These are phyloP conservation scores for Blastobotrys americana DNA, from an alignment of 805 yeast genomes.

Conservation along the genomic window DNA sequence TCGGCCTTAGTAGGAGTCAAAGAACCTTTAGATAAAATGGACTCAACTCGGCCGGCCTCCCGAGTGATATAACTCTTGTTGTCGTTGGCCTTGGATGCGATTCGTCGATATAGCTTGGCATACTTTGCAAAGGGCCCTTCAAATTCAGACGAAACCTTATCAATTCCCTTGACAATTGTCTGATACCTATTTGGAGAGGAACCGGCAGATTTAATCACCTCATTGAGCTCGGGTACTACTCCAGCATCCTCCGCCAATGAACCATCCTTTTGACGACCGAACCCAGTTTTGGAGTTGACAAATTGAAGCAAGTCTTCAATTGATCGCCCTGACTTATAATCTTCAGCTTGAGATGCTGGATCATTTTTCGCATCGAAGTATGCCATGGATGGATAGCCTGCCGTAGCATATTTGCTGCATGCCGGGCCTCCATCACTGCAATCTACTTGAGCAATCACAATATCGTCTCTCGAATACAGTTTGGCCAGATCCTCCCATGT, in stretches of 20 bases:
- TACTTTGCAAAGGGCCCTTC: conserved; percentile 7
- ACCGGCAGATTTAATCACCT: conserved; percentile 22
- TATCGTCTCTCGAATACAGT: conserved; percentile 35
- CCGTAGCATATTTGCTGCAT: conserved; percentile 37
- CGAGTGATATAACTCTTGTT: conserved; percentile 31
- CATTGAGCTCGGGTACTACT: conserved; percentile 31
- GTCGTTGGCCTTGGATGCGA: conserved; percentile 23
- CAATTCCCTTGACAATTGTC: conserved; percentile 20
- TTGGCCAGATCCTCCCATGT: conserved; percentile 43
- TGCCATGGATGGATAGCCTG: conserved; percentile 49
- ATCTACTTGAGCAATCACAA: conserved; percentile 43
- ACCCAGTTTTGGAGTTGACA: conserved; percentile 35
- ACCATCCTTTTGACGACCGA: conserved; percentile 39
- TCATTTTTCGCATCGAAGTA: conserved; percentile 37
- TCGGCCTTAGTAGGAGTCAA: conserved; percentile 42
- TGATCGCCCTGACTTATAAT: conserved; percentile 47
- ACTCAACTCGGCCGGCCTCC: conserved; percentile 43
- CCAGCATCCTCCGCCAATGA: conserved; percentile 37
- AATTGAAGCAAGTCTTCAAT: conserved; percentile 45
- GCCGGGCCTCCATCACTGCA: conserved; percentile 37
- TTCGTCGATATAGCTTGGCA: conserved; percentile 23
- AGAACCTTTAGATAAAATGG: conserved; percentile 34
- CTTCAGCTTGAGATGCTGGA: conserved; percentile 32
- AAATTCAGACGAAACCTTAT: not conserved
- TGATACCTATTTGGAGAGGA: conserved; percentile 18